These are phyloP conservation scores for Aristolochia contorta DNA, from an alignment of 164 flowering plant species.

Conservation along the genomic window DNA sequence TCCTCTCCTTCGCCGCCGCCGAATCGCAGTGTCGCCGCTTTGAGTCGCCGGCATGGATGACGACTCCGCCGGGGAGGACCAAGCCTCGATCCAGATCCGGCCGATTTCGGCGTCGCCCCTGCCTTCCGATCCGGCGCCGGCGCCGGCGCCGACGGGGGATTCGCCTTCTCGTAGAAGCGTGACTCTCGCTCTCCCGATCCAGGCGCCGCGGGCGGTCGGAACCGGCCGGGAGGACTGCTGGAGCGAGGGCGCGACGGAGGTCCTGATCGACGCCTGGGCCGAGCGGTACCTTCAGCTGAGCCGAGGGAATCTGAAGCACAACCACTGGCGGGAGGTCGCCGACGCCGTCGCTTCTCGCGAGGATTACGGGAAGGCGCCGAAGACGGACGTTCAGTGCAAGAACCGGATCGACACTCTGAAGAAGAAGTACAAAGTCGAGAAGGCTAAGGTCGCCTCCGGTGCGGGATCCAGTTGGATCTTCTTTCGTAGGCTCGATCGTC, in stretches of 20 bases:
- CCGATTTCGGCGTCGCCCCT: too few species aligned
- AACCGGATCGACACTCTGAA: conserved; percentile 82
- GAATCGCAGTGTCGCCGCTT: too few species aligned
- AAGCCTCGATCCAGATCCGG: too few species aligned
- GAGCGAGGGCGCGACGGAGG: conserved; percentile 78
- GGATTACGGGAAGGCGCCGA: conserved; percentile 39
- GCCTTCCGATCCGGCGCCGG: conserved; percentile 2
- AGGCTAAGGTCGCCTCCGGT: conserved; percentile 42
- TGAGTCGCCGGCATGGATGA: too few species aligned
- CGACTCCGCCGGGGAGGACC: too few species aligned
- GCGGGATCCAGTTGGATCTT: conserved; percentile 55
- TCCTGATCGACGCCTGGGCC: conserved; percentile 86
- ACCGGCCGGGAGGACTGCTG: conserved; percentile 78
- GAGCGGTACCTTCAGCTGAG: conserved; percentile 70
- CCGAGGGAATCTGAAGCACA: conserved; percentile 74
- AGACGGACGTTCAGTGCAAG: conserved; percentile 83
- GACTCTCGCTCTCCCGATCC: conserved; percentile 50
- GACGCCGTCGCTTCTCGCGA: conserved; percentile 64
- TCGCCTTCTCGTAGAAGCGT: conserved; percentile 24
- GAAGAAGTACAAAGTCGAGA: conserved; percentile 80
- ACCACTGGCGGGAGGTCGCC: conserved; percentile 86
- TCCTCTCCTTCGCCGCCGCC: too few species aligned
- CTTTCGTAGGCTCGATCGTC: conserved; percentile 37
- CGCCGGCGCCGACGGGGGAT: conserved; percentile 19
- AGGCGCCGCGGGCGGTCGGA: conserved; percentile 10